Conservation (phyloP, 768 basidiomycete genomes). For the Chalciporus piperatus region DNA sequence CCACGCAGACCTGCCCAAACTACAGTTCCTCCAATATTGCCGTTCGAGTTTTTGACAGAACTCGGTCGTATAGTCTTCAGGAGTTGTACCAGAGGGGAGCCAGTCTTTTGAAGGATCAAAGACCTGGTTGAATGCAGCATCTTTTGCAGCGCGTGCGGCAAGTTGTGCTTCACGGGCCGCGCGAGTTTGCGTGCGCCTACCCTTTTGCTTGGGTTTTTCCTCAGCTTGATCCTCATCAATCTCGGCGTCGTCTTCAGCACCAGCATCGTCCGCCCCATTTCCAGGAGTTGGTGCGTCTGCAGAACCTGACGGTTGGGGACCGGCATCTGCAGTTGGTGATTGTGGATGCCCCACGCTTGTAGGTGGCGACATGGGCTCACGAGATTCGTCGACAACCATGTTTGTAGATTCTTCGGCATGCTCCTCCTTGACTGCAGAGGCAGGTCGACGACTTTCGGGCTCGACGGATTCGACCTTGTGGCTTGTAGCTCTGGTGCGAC, state of each 20-base stretch:
- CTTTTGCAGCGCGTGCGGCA: constrained; percentile 42
- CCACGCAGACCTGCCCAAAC: constrained; percentile 89
- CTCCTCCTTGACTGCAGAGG: constrained; percentile 46
- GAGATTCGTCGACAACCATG: constrained; percentile 6
- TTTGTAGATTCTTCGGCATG: constrained; percentile 15
- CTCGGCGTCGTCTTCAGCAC: constrained; percentile 17
- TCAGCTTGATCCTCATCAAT: constrained; percentile 30
- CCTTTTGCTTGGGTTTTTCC: constrained; percentile 38
- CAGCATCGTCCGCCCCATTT: constrained; percentile 9
- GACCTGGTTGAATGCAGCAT: constrained; percentile 57
- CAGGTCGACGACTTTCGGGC: constrained; percentile 33
- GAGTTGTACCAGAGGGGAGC: constrained; percentile 71
- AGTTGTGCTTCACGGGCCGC: constrained; percentile 46
- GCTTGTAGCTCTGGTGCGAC: constrained; percentile 41
- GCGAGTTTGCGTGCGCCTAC: constrained; percentile 42
- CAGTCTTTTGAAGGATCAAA: constrained; percentile 77
- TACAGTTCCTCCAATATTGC: constrained; percentile 89
- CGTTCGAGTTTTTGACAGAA: constrained; percentile 87
- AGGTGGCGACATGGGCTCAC: constrained; percentile 28
- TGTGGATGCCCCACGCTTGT: constrained; percentile 22
- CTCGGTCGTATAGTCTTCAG: constrained; percentile 82
- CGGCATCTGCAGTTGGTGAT: constrained; percentile 18
- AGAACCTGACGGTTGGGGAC: not conserved
- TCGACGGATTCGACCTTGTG: constrained; percentile 43
- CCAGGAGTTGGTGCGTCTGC: constrained; percentile 1